Conservation (phyloP, 1,139 yeast genomes). For the Meyerozyma sp. region DNA sequence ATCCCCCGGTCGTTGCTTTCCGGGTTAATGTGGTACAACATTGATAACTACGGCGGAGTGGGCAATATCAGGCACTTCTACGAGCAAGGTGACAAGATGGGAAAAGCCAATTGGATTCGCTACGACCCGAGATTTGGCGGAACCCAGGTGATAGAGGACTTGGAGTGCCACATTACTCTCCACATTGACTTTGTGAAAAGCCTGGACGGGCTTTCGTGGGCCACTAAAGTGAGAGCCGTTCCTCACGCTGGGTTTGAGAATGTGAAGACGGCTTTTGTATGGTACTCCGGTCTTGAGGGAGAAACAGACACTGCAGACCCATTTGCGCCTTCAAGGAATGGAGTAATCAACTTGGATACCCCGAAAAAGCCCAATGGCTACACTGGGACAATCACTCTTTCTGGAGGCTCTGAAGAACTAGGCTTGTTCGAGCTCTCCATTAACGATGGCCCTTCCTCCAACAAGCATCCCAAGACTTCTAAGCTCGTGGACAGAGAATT, state of each 20-base stretch:
- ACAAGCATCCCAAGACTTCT: constrained; percentile 33
- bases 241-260: constrained; percentile 49
- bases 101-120: constrained; percentile 76
- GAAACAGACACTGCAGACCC: constrained; percentile 27
- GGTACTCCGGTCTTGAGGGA: constrained; percentile 75
- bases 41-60: constrained; percentile 55
- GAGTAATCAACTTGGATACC: constrained; percentile 29
- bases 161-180: constrained; percentile 56
- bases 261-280: constrained; percentile 59
- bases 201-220: constrained; percentile 74
- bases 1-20: constrained; percentile 70
- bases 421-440: constrained; percentile 51
- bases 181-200: constrained; percentile 74
- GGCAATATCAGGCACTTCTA: constrained; percentile 69
- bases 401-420: constrained; percentile 53
- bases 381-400: constrained; percentile 31
- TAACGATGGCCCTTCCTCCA: constrained; percentile 41
- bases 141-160: constrained; percentile 65
- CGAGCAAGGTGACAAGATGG: constrained; percentile 68
- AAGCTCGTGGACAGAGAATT: constrained; percentile 28
- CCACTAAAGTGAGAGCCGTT: constrained; percentile 56
- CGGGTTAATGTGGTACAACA: constrained; percentile 88
- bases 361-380: constrained; percentile 24
- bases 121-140: constrained; percentile 93
- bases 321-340: constrained; percentile 17